Evolutionary conservation across 2,329 filamentous ascomycete species (phyloP).

Genomic region (Aureobasidium leucospermi): DNA sequence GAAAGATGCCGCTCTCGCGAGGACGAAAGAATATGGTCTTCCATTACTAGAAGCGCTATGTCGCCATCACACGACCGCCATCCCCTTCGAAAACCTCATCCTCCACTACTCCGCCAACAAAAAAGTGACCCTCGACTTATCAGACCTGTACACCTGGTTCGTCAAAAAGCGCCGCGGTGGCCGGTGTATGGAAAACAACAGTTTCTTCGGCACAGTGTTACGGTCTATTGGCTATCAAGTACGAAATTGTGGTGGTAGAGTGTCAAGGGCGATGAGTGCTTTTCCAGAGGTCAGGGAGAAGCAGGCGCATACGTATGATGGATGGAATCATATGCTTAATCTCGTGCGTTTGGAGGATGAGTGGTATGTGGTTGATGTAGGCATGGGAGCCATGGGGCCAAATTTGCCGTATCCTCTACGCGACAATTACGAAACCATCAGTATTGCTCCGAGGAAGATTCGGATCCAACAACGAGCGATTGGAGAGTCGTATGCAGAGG

Average conservation of each 20-base stretch:
- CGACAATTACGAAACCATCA: neutral
- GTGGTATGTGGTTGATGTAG: conserved; percentile 18
- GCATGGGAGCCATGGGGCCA: neutral
- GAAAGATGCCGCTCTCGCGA: neutral
- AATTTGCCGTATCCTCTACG: neutral
- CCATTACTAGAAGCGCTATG: conserved; percentile 11
- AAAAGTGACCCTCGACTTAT: conserved; percentile 41
- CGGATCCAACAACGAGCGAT: neutral
- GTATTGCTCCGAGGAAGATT: neutral
- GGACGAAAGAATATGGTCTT: neutral
- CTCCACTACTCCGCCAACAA: conserved; percentile 48
- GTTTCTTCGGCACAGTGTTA: conserved; percentile 45
- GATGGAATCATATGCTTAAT: neutral
- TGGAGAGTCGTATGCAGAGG: neutral
- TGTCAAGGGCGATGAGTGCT: conserved; percentile 22
- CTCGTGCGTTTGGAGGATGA: conserved; percentile 15
- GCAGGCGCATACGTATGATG: neutral
- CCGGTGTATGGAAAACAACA: conserved; percentile 55
- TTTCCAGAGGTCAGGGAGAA: conserved; percentile 17
- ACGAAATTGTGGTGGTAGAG: conserved; percentile 33
- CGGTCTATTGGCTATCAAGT: conserved; percentile 43
- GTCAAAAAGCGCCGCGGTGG: conserved; percentile 41
- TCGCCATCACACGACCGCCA: conserved; percentile 35
- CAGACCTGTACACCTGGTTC: conserved; percentile 47
- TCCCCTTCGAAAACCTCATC: conserved; percentile 51